Evolutionary conservation across 2,329 filamentous ascomycete species (phyloP).

Genomic region (Cyanodermella asteris): DNA sequence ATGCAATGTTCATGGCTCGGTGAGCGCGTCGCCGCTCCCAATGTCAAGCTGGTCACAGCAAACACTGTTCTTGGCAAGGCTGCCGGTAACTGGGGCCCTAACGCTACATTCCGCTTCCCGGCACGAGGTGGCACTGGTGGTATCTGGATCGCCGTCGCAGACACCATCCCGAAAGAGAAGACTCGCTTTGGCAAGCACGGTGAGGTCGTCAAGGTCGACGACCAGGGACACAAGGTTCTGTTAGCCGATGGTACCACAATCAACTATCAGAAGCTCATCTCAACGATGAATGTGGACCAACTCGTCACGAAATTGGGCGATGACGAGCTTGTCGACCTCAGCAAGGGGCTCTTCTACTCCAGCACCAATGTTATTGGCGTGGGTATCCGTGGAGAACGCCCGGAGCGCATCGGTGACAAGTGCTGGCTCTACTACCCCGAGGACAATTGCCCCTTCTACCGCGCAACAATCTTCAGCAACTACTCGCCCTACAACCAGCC

Average conservation of each 20-base stretch:
- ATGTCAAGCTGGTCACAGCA: slow-evolving; percentile 79
- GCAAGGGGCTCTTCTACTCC: slow-evolving; percentile 89
- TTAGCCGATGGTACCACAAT: slow-evolving; percentile 71
- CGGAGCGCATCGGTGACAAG: slow-evolving; percentile 95
- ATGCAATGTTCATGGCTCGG: slow-evolving; percentile 99
- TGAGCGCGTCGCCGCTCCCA: slow-evolving; percentile 90
- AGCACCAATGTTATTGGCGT: slow-evolving; percentile 95
- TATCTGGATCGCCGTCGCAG: slow-evolving; percentile 95
- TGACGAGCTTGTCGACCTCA: slow-evolving; percentile 57
- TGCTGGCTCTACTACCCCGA: slow-evolving; percentile 99
- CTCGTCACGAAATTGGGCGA: slow-evolving; percentile 75
- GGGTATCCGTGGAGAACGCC: slow-evolving; percentile 73
- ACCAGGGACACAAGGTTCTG: slow-evolving; percentile 60
- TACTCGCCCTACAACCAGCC: slow-evolving; percentile 99
- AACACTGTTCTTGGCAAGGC: slow-evolving; percentile 94
- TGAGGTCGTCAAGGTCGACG: slow-evolving; percentile 69
- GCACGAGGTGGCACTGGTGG: slow-evolving; percentile 86
- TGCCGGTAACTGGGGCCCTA: slow-evolving; percentile 93
- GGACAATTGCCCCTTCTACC: slow-evolving; percentile 97
- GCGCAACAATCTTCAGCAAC: slow-evolving; percentile 99
- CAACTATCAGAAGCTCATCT: slow-evolving; percentile 79
- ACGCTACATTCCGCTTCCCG: slow-evolving; percentile 95
- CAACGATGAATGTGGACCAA: slow-evolving; percentile 86
- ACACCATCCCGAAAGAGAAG: slow-evolving; percentile 82
- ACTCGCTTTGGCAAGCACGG: slow-evolving; percentile 72